Conservation (phyloP, 768 basidiomycete species). For the Suillus cothurnatus region DNA sequence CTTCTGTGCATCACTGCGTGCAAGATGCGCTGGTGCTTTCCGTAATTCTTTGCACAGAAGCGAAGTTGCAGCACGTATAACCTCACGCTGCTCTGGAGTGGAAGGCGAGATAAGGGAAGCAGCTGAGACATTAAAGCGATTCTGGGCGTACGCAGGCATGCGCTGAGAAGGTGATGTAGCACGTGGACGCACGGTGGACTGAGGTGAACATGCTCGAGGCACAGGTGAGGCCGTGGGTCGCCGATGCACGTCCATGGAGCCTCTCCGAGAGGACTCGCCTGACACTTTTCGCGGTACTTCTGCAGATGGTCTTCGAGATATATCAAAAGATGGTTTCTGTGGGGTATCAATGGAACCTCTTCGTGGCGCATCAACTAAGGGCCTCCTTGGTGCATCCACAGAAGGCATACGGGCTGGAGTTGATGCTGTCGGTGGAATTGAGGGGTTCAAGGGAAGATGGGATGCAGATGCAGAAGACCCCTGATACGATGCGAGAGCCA, state of each 20-base stretch:
- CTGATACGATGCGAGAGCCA: constrained; percentile 43
- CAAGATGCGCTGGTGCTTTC: constrained; percentile 59
- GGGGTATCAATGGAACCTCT: constrained; percentile 33
- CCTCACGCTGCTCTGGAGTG: constrained; percentile 64
- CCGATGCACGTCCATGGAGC: constrained; percentile 28
- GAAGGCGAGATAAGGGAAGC: constrained; percentile 51
- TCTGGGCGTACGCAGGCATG: constrained; percentile 46
- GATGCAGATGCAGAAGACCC: constrained; percentile 53
- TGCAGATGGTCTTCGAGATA: constrained; percentile 38
- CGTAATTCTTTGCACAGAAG: constrained; percentile 68
- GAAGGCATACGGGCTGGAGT: constrained; percentile 31
- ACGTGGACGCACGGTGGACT: constrained; percentile 46
- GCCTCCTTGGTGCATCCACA: constrained; percentile 28
- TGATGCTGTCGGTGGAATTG: constrained; percentile 29
- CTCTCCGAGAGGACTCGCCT: constrained; percentile 18
- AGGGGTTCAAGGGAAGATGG: constrained; percentile 45
- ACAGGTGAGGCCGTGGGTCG: constrained; percentile 30
- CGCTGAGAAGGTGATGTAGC: constrained; percentile 49
- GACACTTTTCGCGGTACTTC: constrained; percentile 41
- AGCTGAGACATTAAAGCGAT: constrained; percentile 60
- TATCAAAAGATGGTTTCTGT: constrained; percentile 35
- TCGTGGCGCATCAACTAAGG: constrained; percentile 27
- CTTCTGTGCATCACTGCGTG: constrained; percentile 48
- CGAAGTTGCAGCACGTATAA: constrained; percentile 65
- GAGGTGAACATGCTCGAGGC: constrained; percentile 44